Percentiles rank a stretch among this genome's conserved stretches.
Conservation (phyloP, 2,329 filamentous ascomycete species). For the Pseudohalonectria lignicola region DNA sequence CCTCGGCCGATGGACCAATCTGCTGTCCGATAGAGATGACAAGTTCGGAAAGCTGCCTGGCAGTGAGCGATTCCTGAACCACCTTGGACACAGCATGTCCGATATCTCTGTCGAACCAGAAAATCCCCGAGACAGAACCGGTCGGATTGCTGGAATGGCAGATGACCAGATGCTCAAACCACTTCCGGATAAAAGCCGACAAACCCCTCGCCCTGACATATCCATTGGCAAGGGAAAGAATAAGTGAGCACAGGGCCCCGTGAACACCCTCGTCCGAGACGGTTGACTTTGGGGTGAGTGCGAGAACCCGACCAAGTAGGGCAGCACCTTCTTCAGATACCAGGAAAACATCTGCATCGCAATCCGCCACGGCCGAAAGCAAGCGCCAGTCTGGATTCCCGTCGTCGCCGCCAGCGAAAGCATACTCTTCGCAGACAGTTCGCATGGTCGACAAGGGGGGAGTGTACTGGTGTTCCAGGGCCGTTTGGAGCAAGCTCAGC, state of each 20-base stretch:
- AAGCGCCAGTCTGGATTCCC: slow-evolving; percentile 28
- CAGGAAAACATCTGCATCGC: slow-evolving; percentile 36
- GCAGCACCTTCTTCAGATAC: slow-evolving; percentile 22
- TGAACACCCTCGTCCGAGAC: slow-evolving; percentile 9
- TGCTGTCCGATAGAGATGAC: slow-evolving; percentile 29
- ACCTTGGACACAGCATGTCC: slow-evolving; percentile 11
- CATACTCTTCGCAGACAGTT: slow-evolving; percentile 29
- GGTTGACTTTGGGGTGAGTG: neutral
- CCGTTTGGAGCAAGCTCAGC: slow-evolving; percentile 18
- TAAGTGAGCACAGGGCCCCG: slow-evolving; percentile 16
- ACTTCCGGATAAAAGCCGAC: slow-evolving; percentile 32
- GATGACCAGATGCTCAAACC: slow-evolving; percentile 30
- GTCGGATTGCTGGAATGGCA: slow-evolving; percentile 11
- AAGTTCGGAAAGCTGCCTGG: slow-evolving; percentile 29
- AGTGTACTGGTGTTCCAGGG: slow-evolving; percentile 14
- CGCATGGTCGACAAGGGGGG: slow-evolving; percentile 30
- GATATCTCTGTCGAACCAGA: slow-evolving; percentile 17
- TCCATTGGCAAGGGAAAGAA: slow-evolving; percentile 30
- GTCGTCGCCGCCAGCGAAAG: slow-evolving; percentile 20
- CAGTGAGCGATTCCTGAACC: slow-evolving; percentile 31
- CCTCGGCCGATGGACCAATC: slow-evolving; percentile 13
- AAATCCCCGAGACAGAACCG: neutral
- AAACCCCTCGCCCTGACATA: slow-evolving; percentile 32
- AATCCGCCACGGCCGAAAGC: slow-evolving; percentile 26
- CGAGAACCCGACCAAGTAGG: slow-evolving; percentile 28